Evolutionary conservation across 2,329 filamentous ascomycete genomes (phyloP).

Genomic region (Sarocladium brachiariae): DNA sequence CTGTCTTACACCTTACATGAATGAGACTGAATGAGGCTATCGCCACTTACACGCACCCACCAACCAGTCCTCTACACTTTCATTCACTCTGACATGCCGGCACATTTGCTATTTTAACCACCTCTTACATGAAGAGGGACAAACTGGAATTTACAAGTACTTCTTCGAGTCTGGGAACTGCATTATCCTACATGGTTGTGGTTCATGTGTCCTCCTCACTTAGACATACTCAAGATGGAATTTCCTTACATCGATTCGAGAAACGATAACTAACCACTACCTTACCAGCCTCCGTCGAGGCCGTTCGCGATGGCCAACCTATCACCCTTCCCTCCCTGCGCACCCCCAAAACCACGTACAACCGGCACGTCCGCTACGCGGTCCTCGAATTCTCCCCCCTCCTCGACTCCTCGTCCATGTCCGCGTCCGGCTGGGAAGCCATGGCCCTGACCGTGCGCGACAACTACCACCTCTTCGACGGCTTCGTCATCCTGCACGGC

Average conservation of each 20-base stretch:
- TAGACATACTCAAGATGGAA: too few relatives aligned
- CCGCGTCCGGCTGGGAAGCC: constrained; percentile 76
- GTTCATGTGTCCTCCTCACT: too few relatives aligned
- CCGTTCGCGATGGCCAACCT: constrained; percentile 41
- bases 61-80: too few relatives aligned
- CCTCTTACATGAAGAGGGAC: too few relatives aligned
- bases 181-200: too few relatives aligned
- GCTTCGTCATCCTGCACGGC: constrained; percentile 84
- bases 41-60: background rate
- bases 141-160: too few relatives aligned
- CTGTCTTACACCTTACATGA: background rate
- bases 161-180: too few relatives aligned
- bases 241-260: too few relatives aligned
- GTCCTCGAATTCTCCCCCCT: constrained; percentile 79
- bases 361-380: constrained; percentile 73
- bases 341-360: constrained; percentile 74
- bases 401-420: constrained; percentile 85
- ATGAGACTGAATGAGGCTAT: background rate
- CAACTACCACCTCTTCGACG: constrained; percentile 85
- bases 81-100: too few relatives aligned
- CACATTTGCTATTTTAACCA: too few relatives aligned
- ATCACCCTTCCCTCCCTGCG: constrained; percentile 60
- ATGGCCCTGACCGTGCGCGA: constrained; percentile 73
- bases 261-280: background rate
- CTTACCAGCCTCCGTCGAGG: constrained; percentile 41